Conservation (phyloP, 192 early-diverging fungal species). For the Coemansia sp. region DNA sequence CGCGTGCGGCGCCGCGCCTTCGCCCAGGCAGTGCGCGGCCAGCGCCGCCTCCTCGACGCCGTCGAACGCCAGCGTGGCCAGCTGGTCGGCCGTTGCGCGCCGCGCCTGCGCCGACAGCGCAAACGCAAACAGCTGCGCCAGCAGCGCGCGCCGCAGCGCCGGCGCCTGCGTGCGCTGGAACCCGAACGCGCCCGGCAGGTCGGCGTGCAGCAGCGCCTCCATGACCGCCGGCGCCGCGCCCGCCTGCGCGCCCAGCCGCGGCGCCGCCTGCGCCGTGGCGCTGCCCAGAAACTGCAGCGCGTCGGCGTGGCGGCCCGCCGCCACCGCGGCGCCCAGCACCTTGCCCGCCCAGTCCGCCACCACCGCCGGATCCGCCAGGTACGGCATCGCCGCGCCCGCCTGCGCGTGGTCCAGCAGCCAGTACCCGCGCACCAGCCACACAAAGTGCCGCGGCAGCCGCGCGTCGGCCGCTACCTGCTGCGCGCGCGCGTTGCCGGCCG, state of each 20-base stretch:
- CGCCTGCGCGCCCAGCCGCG: slow-evolving; percentile 17
- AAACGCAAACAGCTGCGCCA: slow-evolving; percentile 44
- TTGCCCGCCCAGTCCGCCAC: slow-evolving; percentile 44
- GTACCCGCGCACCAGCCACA: slow-evolving; percentile 42
- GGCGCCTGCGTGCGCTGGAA: slow-evolving; percentile 34
- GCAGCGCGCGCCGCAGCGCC: slow-evolving; percentile 25
- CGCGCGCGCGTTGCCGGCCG: slow-evolving; percentile 4
- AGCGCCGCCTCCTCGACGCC: slow-evolving; percentile 25
- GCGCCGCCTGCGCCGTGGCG: slow-evolving; percentile 26
- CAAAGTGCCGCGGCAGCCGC: slow-evolving; percentile 42
- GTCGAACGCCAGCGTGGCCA: slow-evolving; percentile 36
- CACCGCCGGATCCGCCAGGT: slow-evolving; percentile 43
- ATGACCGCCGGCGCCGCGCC: slow-evolving; percentile 28
- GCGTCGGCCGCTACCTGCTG: slow-evolving; percentile 17
- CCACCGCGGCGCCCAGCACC: slow-evolving; percentile 27
- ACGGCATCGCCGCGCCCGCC: slow-evolving; percentile 16
- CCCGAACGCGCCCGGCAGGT: slow-evolving; percentile 32
- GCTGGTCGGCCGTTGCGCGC: slow-evolving; percentile 15
- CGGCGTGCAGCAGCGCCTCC: slow-evolving; percentile 36
- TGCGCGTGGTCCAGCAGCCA: slow-evolving; percentile 53
- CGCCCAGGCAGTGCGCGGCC: slow-evolving; percentile 19
- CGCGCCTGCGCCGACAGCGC: slow-evolving; percentile 17
- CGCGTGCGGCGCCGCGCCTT: slow-evolving; percentile 13
- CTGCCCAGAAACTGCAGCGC: slow-evolving; percentile 34
- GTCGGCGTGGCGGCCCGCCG: slow-evolving; percentile 7